Evolutionary conservation across 768 basidiomycete species (phyloP).

Genomic region (Gautieria morchelliformis): DNA sequence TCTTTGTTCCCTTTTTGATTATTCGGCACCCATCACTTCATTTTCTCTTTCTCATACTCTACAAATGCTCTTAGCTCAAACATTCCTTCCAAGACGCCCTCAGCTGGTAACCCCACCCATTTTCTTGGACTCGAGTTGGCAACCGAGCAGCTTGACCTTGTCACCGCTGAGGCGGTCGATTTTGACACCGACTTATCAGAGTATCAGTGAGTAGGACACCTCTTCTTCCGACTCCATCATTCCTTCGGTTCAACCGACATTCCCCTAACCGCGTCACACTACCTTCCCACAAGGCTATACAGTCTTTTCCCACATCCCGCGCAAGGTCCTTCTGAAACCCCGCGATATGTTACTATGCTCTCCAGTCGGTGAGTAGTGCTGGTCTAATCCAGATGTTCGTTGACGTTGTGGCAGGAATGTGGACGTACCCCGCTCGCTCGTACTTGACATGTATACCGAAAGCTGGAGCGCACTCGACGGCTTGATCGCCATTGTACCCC

Average conservation of each 20-base stretch:
- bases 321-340: constrained; percentile 63
- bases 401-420: constrained; percentile 46
- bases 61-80: neutral
- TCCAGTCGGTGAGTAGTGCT: constrained; percentile 46
- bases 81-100: constrained; percentile 14
- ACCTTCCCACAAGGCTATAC: constrained; percentile 66
- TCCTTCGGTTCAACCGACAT: constrained; percentile 77
- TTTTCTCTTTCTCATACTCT: constrained; percentile 1
- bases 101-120: constrained; percentile 38
- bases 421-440: constrained; percentile 74
- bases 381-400: too few relatives aligned
- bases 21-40: neutral
- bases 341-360: constrained; percentile 63
- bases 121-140: constrained; percentile 84
- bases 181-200: constrained; percentile 74
- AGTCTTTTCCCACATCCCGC: constrained; percentile 73
- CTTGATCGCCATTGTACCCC: constrained; percentile 81
- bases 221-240: constrained; percentile 63
- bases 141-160: constrained; percentile 74
- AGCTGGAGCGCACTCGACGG: constrained; percentile 90
- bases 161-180: constrained; percentile 75
- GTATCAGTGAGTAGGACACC: constrained; percentile 55
- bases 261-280: constrained; percentile 65
- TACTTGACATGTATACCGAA: constrained; percentile 87
- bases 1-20: too few relatives aligned